Percentiles rank a stretch among this genome's conserved stretches.
Conservation (phyloP, 768 basidiomycete genomes). For the Psilocybe azurescens region DNA sequence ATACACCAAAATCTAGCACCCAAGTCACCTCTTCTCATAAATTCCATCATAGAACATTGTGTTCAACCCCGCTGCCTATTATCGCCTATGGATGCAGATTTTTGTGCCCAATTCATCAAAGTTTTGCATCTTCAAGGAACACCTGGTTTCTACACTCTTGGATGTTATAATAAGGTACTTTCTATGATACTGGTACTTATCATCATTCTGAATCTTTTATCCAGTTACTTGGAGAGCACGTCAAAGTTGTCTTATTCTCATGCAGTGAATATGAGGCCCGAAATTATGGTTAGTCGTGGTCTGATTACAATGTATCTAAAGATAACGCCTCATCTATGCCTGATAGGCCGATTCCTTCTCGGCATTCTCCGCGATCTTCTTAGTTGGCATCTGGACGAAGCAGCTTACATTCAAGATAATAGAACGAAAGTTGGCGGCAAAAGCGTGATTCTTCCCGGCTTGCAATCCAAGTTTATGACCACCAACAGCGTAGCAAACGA, state of each 20-base stretch:
- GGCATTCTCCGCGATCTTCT: conserved; percentile 79
- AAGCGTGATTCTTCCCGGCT: conserved; percentile 67
- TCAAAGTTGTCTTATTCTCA: conserved; percentile 86
- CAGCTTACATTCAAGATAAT: conserved; percentile 73
- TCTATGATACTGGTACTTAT: background rate
- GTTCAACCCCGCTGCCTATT: conserved; percentile 90
- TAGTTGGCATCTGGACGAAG: conserved; percentile 82
- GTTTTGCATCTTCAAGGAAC: conserved; percentile 89
- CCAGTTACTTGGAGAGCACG: conserved; percentile 84
- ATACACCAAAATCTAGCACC: conserved; percentile 34
- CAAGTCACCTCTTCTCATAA: conserved; percentile 55
- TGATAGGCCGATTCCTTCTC: conserved; percentile 81
- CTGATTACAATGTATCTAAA: background rate
- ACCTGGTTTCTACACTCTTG: conserved; percentile 83
- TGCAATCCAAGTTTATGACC: conserved; percentile 56
- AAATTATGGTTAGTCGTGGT: conserved; percentile 75
- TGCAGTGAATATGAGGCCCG: conserved; percentile 96
- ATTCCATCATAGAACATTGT: conserved; percentile 85
- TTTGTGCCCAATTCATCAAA: conserved; percentile 89
- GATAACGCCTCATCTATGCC: conserved; percentile 4
- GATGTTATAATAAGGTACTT: conserved; percentile 81
- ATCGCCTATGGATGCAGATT: conserved; percentile 98
- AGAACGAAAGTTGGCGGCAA: conserved; percentile 68
- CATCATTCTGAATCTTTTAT: conserved; percentile 3
- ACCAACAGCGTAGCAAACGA: conserved; percentile 57